Percentiles rank a stretch among this genome's conserved stretches.
phyloP scores from a whole-genome alignment of 2,329 filamentous ascomycete genomes.

The Endothia cerciana region DNA sequence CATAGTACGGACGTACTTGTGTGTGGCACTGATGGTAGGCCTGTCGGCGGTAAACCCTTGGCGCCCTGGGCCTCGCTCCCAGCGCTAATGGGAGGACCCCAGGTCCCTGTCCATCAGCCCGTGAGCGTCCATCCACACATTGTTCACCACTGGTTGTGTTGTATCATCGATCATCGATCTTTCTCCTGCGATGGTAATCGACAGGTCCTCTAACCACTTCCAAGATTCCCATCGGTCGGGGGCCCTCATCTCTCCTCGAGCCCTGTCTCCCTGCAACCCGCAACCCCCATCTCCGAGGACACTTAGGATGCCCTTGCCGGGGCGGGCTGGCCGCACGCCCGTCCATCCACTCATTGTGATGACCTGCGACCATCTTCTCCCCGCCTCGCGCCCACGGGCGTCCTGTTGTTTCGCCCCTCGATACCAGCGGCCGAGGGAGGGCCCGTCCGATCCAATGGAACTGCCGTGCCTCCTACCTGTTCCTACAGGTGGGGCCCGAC shows the following conservation, averaged over 20 bases:
- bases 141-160: too few relatives aligned
- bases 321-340: too few relatives aligned
- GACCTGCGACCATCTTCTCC: too few relatives aligned
- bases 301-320: too few relatives aligned
- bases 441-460: not conserved
- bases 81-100: not conserved
- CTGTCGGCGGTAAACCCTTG: slow-evolving; percentile 1
- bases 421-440: too few relatives aligned
- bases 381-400: not conserved
- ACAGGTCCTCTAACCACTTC: not conserved
- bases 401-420: too few relatives aligned
- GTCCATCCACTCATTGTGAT: too few relatives aligned
- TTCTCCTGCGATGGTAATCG: not conserved
- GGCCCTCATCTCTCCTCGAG: too few relatives aligned
- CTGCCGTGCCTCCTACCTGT: not conserved
- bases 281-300: too few relatives aligned
- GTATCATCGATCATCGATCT: not conserved
- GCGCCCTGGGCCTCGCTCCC: not conserved
- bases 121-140: not conserved
- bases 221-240: slow-evolving; percentile 4
- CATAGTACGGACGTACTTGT: too few relatives aligned
- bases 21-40: not conserved
- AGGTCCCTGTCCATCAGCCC: not conserved
- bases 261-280: too few relatives aligned
- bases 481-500: not conserved